These are phyloP conservation scores for Pseudogymnoascus sp. DNA, from an alignment of 2,329 filamentous ascomycete species.

Conservation along the genomic window DNA sequence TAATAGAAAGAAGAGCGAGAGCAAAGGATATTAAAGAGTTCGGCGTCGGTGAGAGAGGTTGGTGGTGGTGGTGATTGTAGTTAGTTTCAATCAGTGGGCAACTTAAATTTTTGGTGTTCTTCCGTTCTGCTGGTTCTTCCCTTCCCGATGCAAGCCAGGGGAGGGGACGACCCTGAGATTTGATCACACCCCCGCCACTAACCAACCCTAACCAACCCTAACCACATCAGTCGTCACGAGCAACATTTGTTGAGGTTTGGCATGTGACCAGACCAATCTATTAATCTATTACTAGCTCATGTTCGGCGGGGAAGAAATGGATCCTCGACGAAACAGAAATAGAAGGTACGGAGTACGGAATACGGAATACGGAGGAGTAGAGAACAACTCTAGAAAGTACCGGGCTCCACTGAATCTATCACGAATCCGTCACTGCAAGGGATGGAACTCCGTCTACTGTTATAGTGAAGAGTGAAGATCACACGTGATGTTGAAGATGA, in stretches of 20 bases:
- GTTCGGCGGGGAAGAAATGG: neutral
- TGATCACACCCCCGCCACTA: neutral
- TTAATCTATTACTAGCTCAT: neutral
- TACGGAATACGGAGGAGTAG: no score
- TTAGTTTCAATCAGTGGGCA: neutral
- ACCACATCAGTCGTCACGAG: conserved; percentile 1
- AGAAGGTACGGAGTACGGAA: no score
- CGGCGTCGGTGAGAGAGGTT: neutral
- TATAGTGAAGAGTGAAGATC: neutral
- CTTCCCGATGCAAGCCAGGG: neutral
- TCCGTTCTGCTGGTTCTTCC: no score
- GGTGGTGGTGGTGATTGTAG: neutral
- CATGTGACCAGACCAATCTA: neutral
- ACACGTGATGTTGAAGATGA: neutral
- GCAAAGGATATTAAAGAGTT: neutral
- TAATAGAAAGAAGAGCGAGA: neutral
- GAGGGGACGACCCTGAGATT: neutral
- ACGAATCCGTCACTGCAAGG: neutral
- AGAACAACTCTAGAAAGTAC: no score
- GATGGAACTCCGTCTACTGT: neutral
- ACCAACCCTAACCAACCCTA: no score
- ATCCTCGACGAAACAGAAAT: neutral
- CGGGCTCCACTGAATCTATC: neutral
- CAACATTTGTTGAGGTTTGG: neutral
- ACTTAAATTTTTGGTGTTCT: neutral